Conservation (phyloP, 495 filamentous ascomycete genomes). For the Neurospora sp. region DNA sequence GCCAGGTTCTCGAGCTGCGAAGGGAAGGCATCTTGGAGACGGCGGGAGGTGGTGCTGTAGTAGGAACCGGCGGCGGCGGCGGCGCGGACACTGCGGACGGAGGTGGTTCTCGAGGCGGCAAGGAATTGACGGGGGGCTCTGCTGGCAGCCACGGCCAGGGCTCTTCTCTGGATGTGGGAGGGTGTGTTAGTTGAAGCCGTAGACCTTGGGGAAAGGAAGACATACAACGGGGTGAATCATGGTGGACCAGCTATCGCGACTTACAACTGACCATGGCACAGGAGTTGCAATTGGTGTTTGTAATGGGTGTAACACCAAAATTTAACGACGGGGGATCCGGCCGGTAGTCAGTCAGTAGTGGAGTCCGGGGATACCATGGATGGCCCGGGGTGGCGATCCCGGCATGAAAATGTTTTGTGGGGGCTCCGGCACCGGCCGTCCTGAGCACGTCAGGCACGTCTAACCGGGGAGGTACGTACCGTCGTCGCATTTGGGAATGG, state of each 20-base stretch:
- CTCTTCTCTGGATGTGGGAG: constrained; percentile 16
- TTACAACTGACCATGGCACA: constrained; percentile 6
- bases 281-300: not conserved
- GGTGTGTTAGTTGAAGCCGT: not conserved
- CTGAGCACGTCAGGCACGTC: not conserved
- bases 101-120: constrained; percentile 3
- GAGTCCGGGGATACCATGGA: not conserved
- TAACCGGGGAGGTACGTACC: not conserved
- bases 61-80: not conserved
- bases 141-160: constrained; percentile 19
- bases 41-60: constrained; percentile 17
- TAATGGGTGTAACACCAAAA: not conserved
- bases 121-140: constrained; percentile 11
- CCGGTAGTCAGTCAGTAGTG: not conserved
- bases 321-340: not conserved
- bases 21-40: constrained; percentile 17
- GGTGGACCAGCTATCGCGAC: constrained; percentile 1
- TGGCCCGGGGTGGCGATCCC: not conserved
- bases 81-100: constrained; percentile 3
- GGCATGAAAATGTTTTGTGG: not conserved
- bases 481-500: not conserved
- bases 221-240: constrained; percentile 19
- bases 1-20: constrained; percentile 15
- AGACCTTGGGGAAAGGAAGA: not conserved
- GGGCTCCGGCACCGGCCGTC: not conserved